Conservation (phyloP, 192 early-diverging fungal species). For the Glomus cerebriforme region DNA sequence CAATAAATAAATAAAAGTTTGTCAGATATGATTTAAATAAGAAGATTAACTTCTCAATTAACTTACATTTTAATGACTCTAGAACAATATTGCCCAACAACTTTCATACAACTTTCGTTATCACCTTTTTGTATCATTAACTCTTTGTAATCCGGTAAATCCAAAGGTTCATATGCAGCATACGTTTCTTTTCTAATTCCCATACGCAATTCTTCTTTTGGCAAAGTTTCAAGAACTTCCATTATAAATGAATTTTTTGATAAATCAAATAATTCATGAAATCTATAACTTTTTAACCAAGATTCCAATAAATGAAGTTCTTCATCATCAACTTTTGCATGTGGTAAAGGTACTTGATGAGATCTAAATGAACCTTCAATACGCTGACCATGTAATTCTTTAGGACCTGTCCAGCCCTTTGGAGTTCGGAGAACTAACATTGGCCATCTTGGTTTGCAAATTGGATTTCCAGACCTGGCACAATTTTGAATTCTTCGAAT, state of each 20-base stretch:
- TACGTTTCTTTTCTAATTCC: slow-evolving; percentile 43
- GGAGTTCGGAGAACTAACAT: slow-evolving; percentile 47
- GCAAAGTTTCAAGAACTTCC: slow-evolving; percentile 35
- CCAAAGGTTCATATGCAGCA: slow-evolving; percentile 37
- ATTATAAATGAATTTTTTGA: slow-evolving; percentile 25
- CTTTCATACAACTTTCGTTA: slow-evolving; percentile 9
- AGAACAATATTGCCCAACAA: background rate
- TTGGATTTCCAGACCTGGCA: slow-evolving; percentile 42
- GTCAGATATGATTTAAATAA: background rate
- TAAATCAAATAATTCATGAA: slow-evolving; percentile 40
- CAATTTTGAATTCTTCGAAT: slow-evolving; percentile 44
- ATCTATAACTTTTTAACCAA: slow-evolving; percentile 43
- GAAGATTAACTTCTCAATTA: too few relatives aligned
- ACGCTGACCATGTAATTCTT: slow-evolving; percentile 38
- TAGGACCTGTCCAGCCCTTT: slow-evolving; percentile 51
- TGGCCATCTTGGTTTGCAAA: slow-evolving; percentile 48
- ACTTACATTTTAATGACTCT: slow-evolving; percentile 8
- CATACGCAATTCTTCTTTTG: slow-evolving; percentile 38
- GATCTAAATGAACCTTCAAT: slow-evolving; percentile 46
- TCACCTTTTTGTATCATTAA: slow-evolving; percentile 33
- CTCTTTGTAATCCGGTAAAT: slow-evolving; percentile 36
- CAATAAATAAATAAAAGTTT: slow-evolving; percentile 27
- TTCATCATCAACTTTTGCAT: slow-evolving; percentile 39
- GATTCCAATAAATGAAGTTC: slow-evolving; percentile 36
- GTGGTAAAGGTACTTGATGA: slow-evolving; percentile 47